phyloP scores from a whole-genome alignment of 1,284 basidiomycete species.

The Peniophora sp. region DNA sequence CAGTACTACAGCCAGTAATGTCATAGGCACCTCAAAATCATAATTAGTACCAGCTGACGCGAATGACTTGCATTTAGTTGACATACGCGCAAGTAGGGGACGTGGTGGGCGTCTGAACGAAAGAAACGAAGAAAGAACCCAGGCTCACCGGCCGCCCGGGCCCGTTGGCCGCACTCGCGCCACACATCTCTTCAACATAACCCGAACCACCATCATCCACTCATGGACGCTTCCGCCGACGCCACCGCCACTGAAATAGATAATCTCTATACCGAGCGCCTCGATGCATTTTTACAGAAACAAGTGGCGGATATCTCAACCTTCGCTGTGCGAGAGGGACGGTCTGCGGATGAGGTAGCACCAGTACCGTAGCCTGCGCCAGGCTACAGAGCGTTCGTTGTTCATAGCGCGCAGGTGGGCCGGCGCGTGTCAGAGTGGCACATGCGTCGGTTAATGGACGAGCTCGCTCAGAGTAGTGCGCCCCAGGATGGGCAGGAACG shows the following conservation, averaged over 20 bases:
- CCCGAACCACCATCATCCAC: background rate
- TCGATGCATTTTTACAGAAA: background rate
- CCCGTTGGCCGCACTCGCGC: background rate
- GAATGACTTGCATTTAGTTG: too few species aligned
- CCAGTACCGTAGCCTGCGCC: too few species aligned
- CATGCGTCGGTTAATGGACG: background rate
- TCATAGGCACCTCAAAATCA: too few species aligned
- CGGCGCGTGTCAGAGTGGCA: background rate
- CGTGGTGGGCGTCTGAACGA: too few species aligned
- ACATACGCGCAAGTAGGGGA: too few species aligned
- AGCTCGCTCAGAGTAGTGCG: background rate
- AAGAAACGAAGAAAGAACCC: too few species aligned
- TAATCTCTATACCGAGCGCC: background rate
- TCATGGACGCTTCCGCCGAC: background rate
- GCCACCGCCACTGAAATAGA: background rate
- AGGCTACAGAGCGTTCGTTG: too few species aligned
- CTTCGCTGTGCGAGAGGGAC: background rate
- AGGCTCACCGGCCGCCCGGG: background rate
- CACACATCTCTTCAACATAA: background rate
- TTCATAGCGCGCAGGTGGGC: background rate
- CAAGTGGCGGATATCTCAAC: background rate
- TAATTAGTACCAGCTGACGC: too few species aligned
- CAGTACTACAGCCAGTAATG: too few species aligned
- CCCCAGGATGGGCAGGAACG: too few species aligned
- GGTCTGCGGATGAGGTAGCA: background rate